Base-by-base conservation (phyloP, 179 eudicot species). In the Vitellaria paradoxa region DNA sequence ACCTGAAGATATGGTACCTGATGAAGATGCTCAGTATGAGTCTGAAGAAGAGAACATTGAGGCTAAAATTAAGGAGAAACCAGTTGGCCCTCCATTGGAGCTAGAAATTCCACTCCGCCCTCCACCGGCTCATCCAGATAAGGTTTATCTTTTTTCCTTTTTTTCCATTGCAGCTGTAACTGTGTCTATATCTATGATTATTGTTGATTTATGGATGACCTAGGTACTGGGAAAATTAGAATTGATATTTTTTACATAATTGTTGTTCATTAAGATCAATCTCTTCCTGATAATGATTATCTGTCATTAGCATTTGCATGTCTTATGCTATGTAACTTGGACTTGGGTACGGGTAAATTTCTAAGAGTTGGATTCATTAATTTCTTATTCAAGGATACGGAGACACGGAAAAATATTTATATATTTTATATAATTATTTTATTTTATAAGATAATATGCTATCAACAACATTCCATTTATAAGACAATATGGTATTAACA, bases 61-160 rank as follows among this genome's bases (percentile, higher is more conserved):
- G 78, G 79, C 87, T 80, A 94, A 82, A 83, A 65, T 77, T 42
- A 94, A 87, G 82, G 97, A 94, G 77, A 94, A 87, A 78, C 97
- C 95, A 61, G 85, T 88, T 84, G 99, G 99, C 14, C 99, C 98
- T 18, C 96, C 97, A 14, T 78, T 96, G 90, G 96, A 94, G 84
- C 82, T 94, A 74, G 99, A 91, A 79, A 86, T 96, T 79, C 99
- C 98, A 65, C 73, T 96, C 74, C 88, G 86, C 18, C 93, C 85
- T 30, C 99, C 99, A 80, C 99, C 99, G 49, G 91, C 98, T 80
- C 80, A 68, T 68, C 87, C 96, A 21, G 93, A 92, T 55, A 89
- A 92, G 94, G 98, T 96, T 77, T 76, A 17, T 75, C 21, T 76
- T 70, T 49, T 65, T 20, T 42, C 78, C 78, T 84, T 61, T 14